These are phyloP conservation scores for Mycogone perniciosa DNA, from an alignment of 2,329 filamentous ascomycete species.

Conservation along the genomic window DNA sequence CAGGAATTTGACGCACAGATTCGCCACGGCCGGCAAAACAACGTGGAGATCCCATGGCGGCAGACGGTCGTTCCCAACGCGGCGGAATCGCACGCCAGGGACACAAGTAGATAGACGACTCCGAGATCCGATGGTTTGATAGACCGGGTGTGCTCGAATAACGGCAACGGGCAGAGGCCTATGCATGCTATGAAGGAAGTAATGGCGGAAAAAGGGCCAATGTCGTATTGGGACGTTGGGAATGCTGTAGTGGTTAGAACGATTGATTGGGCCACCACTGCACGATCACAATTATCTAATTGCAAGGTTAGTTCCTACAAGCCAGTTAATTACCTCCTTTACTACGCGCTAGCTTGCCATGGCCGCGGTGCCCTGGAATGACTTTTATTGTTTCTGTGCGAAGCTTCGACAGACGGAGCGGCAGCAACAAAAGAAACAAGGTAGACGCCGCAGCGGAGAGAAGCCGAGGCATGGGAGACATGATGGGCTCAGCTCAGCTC, in stretches of 20 bases:
- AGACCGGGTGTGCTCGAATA: conserved; percentile 8
- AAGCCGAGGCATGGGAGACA: not conserved
- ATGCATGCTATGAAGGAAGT: not conserved
- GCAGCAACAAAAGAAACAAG: not conserved
- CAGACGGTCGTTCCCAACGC: not conserved
- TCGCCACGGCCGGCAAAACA: no score
- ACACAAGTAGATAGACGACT: conserved; percentile 6
- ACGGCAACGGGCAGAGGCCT: not conserved
- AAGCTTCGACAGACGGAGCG: not conserved
- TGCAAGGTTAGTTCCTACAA: not conserved
- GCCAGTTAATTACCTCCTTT: no score
- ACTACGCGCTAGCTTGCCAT: not conserved
- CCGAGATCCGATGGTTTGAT: conserved; percentile 2
- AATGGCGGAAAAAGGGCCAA: not conserved
- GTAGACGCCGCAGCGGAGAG: not conserved
- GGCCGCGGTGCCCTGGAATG: not conserved
- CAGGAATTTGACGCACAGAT: not conserved
- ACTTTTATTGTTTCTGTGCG: not conserved
- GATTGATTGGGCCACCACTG: no score
- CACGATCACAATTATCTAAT: no score
- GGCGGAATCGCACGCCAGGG: not conserved
- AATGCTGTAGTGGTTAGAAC: no score
- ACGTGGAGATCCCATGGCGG: not conserved
- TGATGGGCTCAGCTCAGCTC: no score
- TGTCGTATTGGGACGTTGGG: no score